phyloP scores from a whole-genome alignment of 805 yeast species.

The Nakazawaea molendinolei region DNA sequence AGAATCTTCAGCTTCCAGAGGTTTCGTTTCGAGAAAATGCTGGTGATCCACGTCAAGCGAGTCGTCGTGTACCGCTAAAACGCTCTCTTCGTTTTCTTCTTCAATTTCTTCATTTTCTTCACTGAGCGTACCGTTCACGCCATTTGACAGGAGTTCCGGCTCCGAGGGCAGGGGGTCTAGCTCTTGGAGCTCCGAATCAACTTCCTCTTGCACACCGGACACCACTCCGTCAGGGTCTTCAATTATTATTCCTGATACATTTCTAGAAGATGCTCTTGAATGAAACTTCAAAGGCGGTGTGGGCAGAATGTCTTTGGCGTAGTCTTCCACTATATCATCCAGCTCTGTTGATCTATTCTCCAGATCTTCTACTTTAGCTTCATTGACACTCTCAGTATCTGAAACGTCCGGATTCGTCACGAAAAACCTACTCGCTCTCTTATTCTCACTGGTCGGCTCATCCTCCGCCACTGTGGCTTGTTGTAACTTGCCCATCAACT shows the following conservation, averaged over 20 bases:
- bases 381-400: background rate
- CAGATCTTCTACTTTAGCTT: background rate
- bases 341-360: background rate
- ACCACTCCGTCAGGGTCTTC: no score
- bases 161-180: background rate
- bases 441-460: background rate
- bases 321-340: background rate
- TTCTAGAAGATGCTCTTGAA: conserved; percentile 7
- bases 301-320: conserved; percentile 3
- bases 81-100: no score
- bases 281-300: conserved; percentile 8
- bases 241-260: no score
- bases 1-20: no score
- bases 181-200: background rate
- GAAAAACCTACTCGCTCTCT: conserved; percentile 6
- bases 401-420: conserved; percentile 11
- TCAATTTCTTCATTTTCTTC: background rate
- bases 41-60: conserved; percentile 2
- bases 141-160: no score
- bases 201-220: conserved; percentile 4
- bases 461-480: background rate
- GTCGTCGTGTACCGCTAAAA: no score
- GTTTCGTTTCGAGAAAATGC: background rate
- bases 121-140: background rate
- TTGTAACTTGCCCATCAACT: no score